Percentiles rank a stretch among this genome's conserved stretches.
phyloP scores from a whole-genome alignment of 2,329 filamentous ascomycete genomes.

The Calonectria fujianensis region DNA sequence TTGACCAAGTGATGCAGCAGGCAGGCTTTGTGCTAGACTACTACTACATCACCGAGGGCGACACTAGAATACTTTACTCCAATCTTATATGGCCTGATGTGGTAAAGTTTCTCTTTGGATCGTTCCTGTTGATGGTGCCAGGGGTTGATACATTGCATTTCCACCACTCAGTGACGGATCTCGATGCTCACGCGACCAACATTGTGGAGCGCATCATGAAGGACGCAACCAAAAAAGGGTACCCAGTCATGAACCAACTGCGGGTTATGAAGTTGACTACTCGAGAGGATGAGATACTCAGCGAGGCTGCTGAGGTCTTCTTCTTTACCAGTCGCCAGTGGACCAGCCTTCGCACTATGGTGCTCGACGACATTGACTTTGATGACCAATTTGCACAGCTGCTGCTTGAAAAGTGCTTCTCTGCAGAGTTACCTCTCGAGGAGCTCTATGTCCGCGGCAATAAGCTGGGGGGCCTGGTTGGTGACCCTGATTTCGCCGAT shows the following conservation, averaged over 20 bases:
- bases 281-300: not conserved
- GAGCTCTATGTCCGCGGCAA: constrained; percentile 27
- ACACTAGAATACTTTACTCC: not conserved
- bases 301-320: constrained; percentile 20
- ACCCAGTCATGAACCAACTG: constrained; percentile 8
- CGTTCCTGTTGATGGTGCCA: constrained; percentile 24
- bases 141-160: constrained; percentile 15
- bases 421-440: not conserved
- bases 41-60: not conserved
- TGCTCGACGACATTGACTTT: constrained; percentile 29
- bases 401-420: constrained; percentile 13
- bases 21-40: constrained; percentile 27
- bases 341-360: constrained; percentile 7
- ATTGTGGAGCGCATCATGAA: constrained; percentile 7
- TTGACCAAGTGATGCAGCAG: not conserved
- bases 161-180: constrained; percentile 2
- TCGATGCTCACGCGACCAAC: not conserved
- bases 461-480: not conserved
- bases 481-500: not conserved
- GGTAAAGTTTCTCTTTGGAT: constrained; percentile 33
- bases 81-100: not conserved
- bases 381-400: constrained; percentile 27
- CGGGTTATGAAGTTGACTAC: constrained; percentile 1
- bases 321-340: not conserved
- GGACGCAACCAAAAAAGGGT: not conserved